Evolutionary conservation across 495 filamentous ascomycete genomes (phyloP).

Genomic region (Penicillium diatomitis): DNA sequence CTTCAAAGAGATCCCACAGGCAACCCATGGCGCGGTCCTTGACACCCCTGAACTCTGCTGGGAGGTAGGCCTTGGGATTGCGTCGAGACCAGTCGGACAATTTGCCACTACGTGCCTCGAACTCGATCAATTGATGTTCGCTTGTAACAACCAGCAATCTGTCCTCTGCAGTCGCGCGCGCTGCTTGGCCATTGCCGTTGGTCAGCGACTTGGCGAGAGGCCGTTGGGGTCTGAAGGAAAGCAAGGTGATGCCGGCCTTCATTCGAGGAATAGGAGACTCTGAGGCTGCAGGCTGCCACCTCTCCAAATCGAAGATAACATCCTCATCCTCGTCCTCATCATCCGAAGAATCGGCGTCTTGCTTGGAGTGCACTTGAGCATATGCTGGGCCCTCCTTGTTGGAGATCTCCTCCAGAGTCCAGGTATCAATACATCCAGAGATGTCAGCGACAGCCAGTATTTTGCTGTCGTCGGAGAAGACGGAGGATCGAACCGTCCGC

Average conservation of each 20-base stretch:
- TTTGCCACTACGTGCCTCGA: slow-evolving; percentile 63
- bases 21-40: slow-evolving; percentile 73
- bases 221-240: slow-evolving; percentile 61
- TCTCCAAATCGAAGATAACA: slow-evolving; percentile 35
- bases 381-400: slow-evolving; percentile 18
- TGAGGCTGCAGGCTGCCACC: slow-evolving; percentile 59
- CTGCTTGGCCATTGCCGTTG: slow-evolving; percentile 24
- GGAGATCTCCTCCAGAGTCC: slow-evolving; percentile 52
- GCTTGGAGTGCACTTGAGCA: slow-evolving; percentile 22
- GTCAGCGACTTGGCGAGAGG: slow-evolving; percentile 20
- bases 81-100: slow-evolving; percentile 78
- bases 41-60: slow-evolving; percentile 57
- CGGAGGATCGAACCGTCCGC: slow-evolving; percentile 59
- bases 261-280: slow-evolving; percentile 71
- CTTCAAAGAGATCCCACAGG: slow-evolving; percentile 63
- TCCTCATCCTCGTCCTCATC: slow-evolving; percentile 38
- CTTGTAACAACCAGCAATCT: slow-evolving; percentile 68
- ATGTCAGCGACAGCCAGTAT: slow-evolving; percentile 73
- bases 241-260: slow-evolving; percentile 52
- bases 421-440: slow-evolving; percentile 79
- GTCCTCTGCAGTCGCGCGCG: slow-evolving; percentile 35
- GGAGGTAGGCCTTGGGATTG: slow-evolving; percentile 68
- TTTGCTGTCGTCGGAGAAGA: slow-evolving; percentile 74
- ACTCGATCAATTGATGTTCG: slow-evolving; percentile 63
- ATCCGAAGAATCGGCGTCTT: slow-evolving; percentile 45